Evolutionary conservation across 768 basidiomycete genomes (phyloP).

Genomic region (Dioszegia crocea): DNA sequence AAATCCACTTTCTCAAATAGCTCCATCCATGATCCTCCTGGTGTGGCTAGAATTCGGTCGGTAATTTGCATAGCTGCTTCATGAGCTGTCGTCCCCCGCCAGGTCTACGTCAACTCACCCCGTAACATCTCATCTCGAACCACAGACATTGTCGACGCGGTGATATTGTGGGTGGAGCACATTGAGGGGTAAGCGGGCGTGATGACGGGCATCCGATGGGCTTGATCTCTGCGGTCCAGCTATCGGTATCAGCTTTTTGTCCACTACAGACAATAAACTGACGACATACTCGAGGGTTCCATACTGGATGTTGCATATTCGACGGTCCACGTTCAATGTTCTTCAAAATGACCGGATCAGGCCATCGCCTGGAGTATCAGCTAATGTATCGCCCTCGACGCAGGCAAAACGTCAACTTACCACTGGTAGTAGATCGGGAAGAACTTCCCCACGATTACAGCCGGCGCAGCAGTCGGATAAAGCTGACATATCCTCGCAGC

Average conservation of each 20-base stretch:
- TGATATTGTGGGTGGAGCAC: slow-evolving; percentile 98
- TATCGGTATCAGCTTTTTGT: slow-evolving; percentile 1
- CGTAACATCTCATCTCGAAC: slow-evolving; percentile 94
- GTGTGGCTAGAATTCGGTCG: slow-evolving; percentile 77
- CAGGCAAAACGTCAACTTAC: slow-evolving; percentile 53
- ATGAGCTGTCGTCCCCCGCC: not conserved
- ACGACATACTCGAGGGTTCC: slow-evolving; percentile 82
- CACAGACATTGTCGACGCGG: slow-evolving; percentile 88
- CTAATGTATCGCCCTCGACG: not conserved
- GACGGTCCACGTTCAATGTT: slow-evolving; percentile 93
- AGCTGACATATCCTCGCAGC: slow-evolving; percentile 99
- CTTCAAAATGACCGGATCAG: slow-evolving; percentile 93
- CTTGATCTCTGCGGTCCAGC: slow-evolving; percentile 46
- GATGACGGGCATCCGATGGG: slow-evolving; percentile 99
- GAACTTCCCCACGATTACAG: slow-evolving; percentile 93
- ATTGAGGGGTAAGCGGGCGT: slow-evolving; percentile 98
- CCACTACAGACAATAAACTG: not conserved
- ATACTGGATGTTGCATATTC: slow-evolving; percentile 72
- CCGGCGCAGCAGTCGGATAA: slow-evolving; percentile 90
- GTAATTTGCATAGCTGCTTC: slow-evolving; percentile 82
- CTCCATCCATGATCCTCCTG: slow-evolving; percentile 77
- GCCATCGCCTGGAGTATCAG: slow-evolving; percentile 73
- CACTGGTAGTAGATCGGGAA: slow-evolving; percentile 98
- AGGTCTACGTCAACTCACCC: slow-evolving; percentile 54
- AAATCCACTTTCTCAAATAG: slow-evolving; percentile 95